Base-by-base conservation (phyloP, 1,284 basidiomycete species). In the Ceratobasidium sp. region DNA sequence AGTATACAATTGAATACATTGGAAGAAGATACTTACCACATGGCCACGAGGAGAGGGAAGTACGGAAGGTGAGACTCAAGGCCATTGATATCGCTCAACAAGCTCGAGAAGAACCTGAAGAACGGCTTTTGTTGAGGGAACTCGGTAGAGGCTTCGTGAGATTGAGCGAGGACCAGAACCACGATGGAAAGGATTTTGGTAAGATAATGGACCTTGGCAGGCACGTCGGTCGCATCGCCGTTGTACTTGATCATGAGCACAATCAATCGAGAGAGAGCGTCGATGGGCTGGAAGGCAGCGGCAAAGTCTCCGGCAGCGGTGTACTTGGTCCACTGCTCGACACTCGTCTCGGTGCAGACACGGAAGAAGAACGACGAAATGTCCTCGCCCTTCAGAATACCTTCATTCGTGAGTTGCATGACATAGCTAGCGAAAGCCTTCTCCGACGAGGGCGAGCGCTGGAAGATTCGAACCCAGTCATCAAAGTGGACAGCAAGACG, bases 221-320 rank as follows among this genome's bases (percentile, higher is more conserved):
- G 93, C 78, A 96, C 93, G 78, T 95, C 94, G 83, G 95, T 93
- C 63, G 92, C 92, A 81, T 98, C 97, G 28, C 95, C 96, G 77
- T 99, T 97, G 81, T 99, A 98, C 85, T 99, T 99, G 88, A 99
- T 96, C 85, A 99, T 98, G 80, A 98, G 94, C 57, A 96, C 94
- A 76, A 99, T 95, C 77, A 99, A 85, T 77, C 95, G 90, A 57
- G 96, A 95, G 85, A 98, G 92, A 9, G 98, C 95, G 82, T 99
- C 98, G 77, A 98, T 86, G 18, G 95, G 94, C 80, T 95, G 94
- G 85, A 96, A 98, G 21, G 93, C 89, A 62, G 89, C 87, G 23
- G 89, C 87, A 59, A 88, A 89, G 74, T 95, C 92, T 61, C 93
- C 93, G 30, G 88, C 85, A 35, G 91, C 87, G 74, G 94, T 87